These are phyloP conservation scores for Coelastrella sp. DNA, from an alignment of 139 green algal genomes.

Conservation along the genomic window DNA sequence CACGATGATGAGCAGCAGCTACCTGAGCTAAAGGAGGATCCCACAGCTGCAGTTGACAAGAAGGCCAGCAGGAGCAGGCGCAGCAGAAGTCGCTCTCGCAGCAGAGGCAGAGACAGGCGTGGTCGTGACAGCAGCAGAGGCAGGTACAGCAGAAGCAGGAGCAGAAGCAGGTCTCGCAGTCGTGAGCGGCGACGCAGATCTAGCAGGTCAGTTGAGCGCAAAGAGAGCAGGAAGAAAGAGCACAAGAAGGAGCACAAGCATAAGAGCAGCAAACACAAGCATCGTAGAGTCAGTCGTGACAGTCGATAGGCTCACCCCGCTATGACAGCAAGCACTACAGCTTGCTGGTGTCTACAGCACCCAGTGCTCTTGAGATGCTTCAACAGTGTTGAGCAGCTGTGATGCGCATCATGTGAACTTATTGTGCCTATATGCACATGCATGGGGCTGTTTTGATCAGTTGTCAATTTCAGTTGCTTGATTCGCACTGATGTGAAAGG, in stretches of 20 bases:
- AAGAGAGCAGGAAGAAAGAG: slow-evolving; percentile 21
- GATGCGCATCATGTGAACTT: no score
- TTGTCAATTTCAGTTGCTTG: no score
- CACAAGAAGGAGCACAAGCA: slow-evolving; percentile 26
- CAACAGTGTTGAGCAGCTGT: no score
- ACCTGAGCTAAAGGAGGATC: not conserved
- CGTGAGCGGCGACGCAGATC: slow-evolving; percentile 10
- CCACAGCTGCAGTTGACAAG: not conserved
- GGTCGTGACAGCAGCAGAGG: slow-evolving; percentile 11
- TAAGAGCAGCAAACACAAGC: slow-evolving; percentile 28
- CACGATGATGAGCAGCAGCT: not conserved
- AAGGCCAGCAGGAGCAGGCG: not conserved
- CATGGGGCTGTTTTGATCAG: no score
- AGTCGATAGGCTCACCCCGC: not conserved
- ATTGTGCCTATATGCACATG: no score
- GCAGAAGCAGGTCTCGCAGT: slow-evolving; percentile 6
- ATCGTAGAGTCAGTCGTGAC: not conserved
- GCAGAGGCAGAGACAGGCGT: not conserved
- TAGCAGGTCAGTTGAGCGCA: not conserved
- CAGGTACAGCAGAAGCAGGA: not conserved
- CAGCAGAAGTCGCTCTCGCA: not conserved
- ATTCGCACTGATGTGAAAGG: no score
- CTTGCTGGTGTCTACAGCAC: no score
- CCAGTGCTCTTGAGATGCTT: no score
- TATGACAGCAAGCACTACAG: no score